Evolutionary conservation across 208 protist species (phyloP), one percentile per base, ranked within the genome.

Genomic region (Leishmania tarentolae): DNA sequence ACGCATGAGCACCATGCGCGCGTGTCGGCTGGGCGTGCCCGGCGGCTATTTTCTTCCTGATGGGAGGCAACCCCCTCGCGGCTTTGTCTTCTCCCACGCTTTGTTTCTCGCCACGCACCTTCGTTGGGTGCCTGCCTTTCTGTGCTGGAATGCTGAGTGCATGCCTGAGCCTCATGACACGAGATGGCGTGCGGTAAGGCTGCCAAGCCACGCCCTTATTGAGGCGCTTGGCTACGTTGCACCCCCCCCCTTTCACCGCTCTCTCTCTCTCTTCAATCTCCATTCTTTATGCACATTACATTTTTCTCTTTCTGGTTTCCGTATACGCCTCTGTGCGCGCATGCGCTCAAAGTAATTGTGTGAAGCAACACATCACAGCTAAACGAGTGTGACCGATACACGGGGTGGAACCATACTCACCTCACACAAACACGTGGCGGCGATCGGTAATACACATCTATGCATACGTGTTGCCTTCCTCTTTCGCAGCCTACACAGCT

Each of bases 391-490:
- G n/a, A 37, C 13, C 13, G 11, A 37, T 3, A 66, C n/a, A 31
- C 13, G n/a, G 31, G n/a, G 31, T 6, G 61, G 11, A 7, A 66
- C 61, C 15, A 3, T 0, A 40, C 31, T 66, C 31, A 66, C 61
- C 21, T 37, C 31, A 37, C 61, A 13, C 61, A 37, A 28, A 13
- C 61, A n/a, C 37, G 46, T 28, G 6, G 31, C 65, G 24, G 46
- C 65, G 28, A 3, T 52, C 44, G 35, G 0, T 15, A 5, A 15
- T 28, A 72, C 68, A 47, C 68, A 42, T n/a, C 3, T 4, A 35
- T 19, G 47, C 42, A 28, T n/a, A 35, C 42, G 44, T 24, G 13
- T 40, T 3, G 46, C 53, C 80, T 80, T 75, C 79, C 68, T 76
- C 42, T 75, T 84, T 11, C 65, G 11, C 37, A 24, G 31, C 17